Evolutionary conservation across 1,139 yeast species (phyloP).

Genomic region (Saccharomyces hybrid): DNA sequence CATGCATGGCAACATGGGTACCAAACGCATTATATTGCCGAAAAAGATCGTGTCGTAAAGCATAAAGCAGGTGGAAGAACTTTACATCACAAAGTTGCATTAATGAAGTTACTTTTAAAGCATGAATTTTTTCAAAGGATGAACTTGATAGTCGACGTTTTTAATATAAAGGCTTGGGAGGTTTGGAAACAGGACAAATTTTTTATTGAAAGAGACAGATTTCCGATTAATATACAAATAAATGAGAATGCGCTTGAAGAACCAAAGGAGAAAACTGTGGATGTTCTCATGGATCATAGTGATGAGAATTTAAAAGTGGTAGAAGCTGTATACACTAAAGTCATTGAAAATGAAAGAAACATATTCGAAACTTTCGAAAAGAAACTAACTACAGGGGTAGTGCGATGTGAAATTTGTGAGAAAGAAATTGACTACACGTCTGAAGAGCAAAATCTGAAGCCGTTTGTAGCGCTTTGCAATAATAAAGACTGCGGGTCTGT

Average conservation of each 20-base stretch:
- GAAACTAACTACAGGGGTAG: constrained; percentile 22
- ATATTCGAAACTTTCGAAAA: constrained; percentile 22
- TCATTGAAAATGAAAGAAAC: constrained; percentile 11
- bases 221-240: neutral
- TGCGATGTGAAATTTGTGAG: constrained; percentile 32
- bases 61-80: constrained; percentile 34
- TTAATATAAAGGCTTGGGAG: constrained; percentile 30
- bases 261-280: constrained; percentile 12
- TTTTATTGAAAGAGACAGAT: constrained; percentile 9
- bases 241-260: constrained; percentile 11
- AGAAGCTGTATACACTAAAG: constrained; percentile 17
- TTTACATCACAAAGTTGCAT: constrained; percentile 45
- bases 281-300: constrained; percentile 18
- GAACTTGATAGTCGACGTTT: constrained; percentile 37
- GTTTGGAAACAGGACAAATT: constrained; percentile 26
- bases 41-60: constrained; percentile 28
- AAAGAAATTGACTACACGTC: constrained; percentile 33
- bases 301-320: constrained; percentile 20
- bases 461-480: constrained; percentile 36
- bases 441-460: constrained; percentile 18
- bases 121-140: constrained; percentile 38
- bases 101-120: constrained; percentile 40
- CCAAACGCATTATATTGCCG: constrained; percentile 51
- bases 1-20: constrained; percentile 76
- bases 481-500: constrained; percentile 32